Evolutionary conservation across 192 early-diverging fungal species (phyloP).

Genomic region (Coemansia sp.): DNA sequence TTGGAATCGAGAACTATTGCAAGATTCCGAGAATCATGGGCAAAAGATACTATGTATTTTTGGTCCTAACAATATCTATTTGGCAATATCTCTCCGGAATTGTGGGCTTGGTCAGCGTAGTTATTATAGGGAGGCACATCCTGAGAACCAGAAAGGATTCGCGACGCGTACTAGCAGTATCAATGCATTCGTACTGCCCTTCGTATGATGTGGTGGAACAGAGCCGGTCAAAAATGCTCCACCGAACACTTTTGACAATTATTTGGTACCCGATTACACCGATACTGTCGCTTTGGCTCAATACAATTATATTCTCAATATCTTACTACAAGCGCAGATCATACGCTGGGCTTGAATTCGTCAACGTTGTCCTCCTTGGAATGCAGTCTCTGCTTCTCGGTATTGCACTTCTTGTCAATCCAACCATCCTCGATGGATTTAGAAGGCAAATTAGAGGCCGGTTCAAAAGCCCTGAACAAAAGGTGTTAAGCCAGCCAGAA

Average conservation of each 20-base stretch:
- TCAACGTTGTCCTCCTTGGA: slow-evolving; percentile 27
- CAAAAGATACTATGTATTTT: slow-evolving; percentile 14
- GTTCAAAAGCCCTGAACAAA: background rate
- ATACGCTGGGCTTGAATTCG: slow-evolving; percentile 21
- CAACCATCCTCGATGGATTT: slow-evolving; percentile 15
- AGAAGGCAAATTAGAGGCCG: background rate
- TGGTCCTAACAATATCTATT: background rate
- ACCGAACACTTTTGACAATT: slow-evolving; percentile 25
- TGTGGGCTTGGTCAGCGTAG: slow-evolving; percentile 30
- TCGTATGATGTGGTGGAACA: background rate
- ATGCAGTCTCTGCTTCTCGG: slow-evolving; percentile 36
- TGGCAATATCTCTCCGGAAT: slow-evolving; percentile 35
- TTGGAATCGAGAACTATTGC: slow-evolving; percentile 13
- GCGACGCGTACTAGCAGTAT: background rate
- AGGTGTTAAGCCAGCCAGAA: background rate
- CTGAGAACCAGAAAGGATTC: slow-evolving; percentile 20
- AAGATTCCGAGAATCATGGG: background rate
- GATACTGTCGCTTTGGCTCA: slow-evolving; percentile 42
- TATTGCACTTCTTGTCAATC: slow-evolving; percentile 37
- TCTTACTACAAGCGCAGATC: slow-evolving; percentile 23
- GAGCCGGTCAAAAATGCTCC: slow-evolving; percentile 15
- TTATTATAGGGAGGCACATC: slow-evolving; percentile 13
- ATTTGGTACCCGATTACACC: slow-evolving; percentile 46
- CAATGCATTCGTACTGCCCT: slow-evolving; percentile 9
- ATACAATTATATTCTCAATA: slow-evolving; percentile 19